A percentile compares a stretch with the other conserved stretches of the same genome.
phyloP scores from a whole-genome alignment of 768 basidiomycete species.

The Macrocybe gigantea region DNA sequence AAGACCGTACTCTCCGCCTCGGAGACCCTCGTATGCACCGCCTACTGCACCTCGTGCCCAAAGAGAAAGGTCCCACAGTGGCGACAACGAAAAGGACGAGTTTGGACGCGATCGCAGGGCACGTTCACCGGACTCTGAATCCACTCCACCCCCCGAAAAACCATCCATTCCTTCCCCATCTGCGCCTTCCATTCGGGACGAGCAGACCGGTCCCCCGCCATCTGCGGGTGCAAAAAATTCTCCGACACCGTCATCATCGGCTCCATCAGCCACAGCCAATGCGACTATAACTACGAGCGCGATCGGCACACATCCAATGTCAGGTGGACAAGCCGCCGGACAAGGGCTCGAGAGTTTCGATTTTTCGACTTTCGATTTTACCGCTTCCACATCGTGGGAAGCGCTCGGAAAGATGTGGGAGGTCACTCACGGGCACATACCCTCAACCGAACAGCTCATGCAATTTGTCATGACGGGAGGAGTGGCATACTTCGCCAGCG shows the following conservation, averaged over 20 bases:
- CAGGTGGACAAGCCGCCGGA: constrained; percentile 26
- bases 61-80: constrained; percentile 20
- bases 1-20: constrained; percentile 57
- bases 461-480: constrained; percentile 52
- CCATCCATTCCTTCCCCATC: constrained; percentile 3
- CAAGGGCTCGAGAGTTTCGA: constrained; percentile 65
- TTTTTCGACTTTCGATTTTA: constrained; percentile 66
- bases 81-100: constrained; percentile 62
- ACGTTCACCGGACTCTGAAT: constrained; percentile 32
- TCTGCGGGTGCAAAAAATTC: too few species aligned
- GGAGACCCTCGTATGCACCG: constrained; percentile 30
- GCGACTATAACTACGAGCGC: constrained; percentile 52
- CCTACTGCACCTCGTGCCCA: constrained; percentile 15
- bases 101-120: constrained; percentile 79
- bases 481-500: constrained; percentile 16
- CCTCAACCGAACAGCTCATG: constrained; percentile 74
- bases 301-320: constrained; percentile 31
- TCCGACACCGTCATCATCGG: constrained; percentile 14
- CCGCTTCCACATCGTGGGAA: constrained; percentile 73
- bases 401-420: constrained; percentile 75
- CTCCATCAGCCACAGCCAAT: constrained; percentile 11
- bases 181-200: too few species aligned
- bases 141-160: constrained; percentile 21
- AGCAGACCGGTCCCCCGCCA: too few species aligned
- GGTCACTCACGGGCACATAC: constrained; percentile 58